Evolutionary conservation across 1,284 basidiomycete species (phyloP).

Genomic region (Termitomyces sp.): DNA sequence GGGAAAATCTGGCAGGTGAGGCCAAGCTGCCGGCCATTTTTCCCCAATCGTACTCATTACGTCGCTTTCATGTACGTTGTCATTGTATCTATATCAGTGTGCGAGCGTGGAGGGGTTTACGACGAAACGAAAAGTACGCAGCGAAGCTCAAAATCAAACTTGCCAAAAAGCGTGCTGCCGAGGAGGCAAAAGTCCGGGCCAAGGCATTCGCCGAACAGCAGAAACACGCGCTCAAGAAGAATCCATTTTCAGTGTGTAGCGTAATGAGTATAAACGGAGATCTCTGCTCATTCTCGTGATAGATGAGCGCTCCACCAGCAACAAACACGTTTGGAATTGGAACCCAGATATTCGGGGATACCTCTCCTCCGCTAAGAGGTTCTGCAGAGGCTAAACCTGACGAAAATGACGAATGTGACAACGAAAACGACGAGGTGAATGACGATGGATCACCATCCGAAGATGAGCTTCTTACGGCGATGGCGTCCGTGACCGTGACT

Average conservation of each 20-base stretch:
- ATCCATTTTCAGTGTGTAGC: conserved; percentile 65
- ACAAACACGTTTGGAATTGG: conserved; percentile 49
- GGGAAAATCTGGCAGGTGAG: conserved; percentile 67
- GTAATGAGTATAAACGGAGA: conserved; percentile 7
- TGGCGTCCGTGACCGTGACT: conserved; percentile 49
- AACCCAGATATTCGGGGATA: conserved; percentile 54
- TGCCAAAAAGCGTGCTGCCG: conserved; percentile 32
- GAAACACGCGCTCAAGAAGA: conserved; percentile 35
- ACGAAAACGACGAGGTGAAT: conserved; percentile 31
- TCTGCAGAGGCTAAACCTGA: conserved; percentile 18
- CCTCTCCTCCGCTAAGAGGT: conserved; percentile 12
- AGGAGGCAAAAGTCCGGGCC: conserved; percentile 30
- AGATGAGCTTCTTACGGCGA: conserved; percentile 50
- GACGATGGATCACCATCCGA: conserved; percentile 34
- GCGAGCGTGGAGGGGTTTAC: conserved; percentile 71
- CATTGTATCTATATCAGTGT: conserved; percentile 39
- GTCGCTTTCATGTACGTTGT: neutral
- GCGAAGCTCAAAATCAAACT: conserved; percentile 53
- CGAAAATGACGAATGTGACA: conserved; percentile 27
- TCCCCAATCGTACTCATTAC: conserved; percentile 6
- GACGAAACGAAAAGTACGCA: conserved; percentile 69
- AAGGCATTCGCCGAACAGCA: conserved; percentile 28
- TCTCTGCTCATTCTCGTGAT: conserved; percentile 12
- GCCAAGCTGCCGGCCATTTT: conserved; percentile 13
- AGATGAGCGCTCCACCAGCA: conserved; percentile 20